Evolutionary conservation across 2,329 filamentous ascomycete species (phyloP), one percentile per base, ranked within the genome.

Genomic region (Fusarium multiceps): DNA sequence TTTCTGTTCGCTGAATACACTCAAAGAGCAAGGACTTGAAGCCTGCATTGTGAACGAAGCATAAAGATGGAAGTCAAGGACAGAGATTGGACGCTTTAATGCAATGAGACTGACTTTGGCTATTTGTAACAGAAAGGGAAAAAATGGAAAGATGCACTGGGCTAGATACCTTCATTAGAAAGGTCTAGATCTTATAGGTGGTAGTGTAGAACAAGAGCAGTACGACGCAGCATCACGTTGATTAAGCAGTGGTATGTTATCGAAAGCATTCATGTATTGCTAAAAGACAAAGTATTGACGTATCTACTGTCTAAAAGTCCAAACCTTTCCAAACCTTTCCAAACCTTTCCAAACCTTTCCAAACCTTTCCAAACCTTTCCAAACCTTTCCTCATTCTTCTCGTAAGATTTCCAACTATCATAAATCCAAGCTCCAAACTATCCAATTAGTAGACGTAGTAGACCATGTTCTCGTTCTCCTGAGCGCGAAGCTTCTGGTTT

Each of bases 401-500:
- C 7, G 25, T 40, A 13, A 11, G 7, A 14, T 47, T 3, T 18
- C 2, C 13, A 18, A 3, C 7, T 9, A n/a, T 11, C 46, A 16
- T 48, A 21, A 14, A 21, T 14, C 7, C 27, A 20, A 13, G 27
- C 9, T 1, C 3, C 12, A 9, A 21, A 7, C 2, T 21, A 5
- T n/a, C 14, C 2, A 7, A 16, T 61, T 63, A 79, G 58, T 75
- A 78, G 21, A 79, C 77, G 37, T 78, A 78, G 40, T 76, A 79
- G 43, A 76, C 68, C 11, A 68, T 72, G 4, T 69, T 69, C 45
- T 74, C 66, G 3, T 68, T 69, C n/a, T 78, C 71, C 18, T 61
- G 61, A 16, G 66, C 61, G n/a, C 72, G 69, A 28, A 78, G 71
- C 72, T 79, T 79, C 58, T 70, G 75, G 70, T 84, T 83, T 42